A percentile compares a stretch with the other conserved stretches of the same genome.
These are phyloP conservation scores for Leishmania turanica DNA, from an alignment of 208 protist species.

Conservation along the genomic window DNA sequence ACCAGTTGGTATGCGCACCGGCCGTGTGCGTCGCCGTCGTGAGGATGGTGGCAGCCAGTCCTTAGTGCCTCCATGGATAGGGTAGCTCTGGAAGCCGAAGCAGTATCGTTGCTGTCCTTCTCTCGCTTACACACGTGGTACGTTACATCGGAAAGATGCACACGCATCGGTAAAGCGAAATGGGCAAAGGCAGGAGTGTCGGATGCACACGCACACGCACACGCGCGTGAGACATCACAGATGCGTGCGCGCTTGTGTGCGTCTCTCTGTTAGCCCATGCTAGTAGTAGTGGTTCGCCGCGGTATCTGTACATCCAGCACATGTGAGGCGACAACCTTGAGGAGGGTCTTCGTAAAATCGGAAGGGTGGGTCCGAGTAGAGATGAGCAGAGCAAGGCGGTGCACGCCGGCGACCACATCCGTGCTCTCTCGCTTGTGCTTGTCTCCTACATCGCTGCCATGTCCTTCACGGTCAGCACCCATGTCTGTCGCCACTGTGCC, in stretches of 20 bases:
- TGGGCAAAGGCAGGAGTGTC: neutral
- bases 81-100: neutral
- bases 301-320: conserved; percentile 5
- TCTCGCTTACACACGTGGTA: neutral
- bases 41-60: neutral
- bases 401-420: neutral
- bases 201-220: neutral
- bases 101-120: neutral
- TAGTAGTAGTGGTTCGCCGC: neutral
- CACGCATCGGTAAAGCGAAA: neutral
- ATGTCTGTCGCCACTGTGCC: conserved; percentile 56
- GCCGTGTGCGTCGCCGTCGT: neutral
- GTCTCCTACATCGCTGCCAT: conserved; percentile 23
- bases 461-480: conserved; percentile 54
- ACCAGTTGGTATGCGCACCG: neutral
- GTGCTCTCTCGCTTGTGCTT: neutral
- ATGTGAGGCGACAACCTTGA: neutral
- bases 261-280: neutral
- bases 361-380: neutral
- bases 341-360: neutral
- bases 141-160: neutral
- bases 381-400: neutral
- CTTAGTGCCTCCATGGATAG: neutral
- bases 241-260: neutral
- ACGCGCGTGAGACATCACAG: neutral